Percentiles rank a stretch among this genome's conserved stretches.
Evolutionary conservation across 2,329 filamentous ascomycete species (phyloP).

Genomic region (Graphilbum fragrans): DNA sequence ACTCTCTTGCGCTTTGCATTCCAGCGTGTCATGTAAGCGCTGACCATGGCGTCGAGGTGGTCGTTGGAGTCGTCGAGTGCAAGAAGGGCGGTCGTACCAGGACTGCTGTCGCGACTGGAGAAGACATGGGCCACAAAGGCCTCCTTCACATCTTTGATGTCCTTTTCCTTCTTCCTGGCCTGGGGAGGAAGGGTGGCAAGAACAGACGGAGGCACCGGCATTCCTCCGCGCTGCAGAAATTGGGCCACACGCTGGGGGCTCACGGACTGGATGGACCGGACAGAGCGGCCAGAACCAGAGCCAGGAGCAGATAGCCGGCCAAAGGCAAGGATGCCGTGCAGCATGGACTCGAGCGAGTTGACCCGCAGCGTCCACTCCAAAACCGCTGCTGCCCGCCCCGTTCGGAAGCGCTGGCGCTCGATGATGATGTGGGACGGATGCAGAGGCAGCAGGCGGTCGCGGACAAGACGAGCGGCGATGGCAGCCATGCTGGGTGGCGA

Average conservation of each 20-base stretch:
- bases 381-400: conserved; percentile 49
- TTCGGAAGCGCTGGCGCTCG: conserved; percentile 48
- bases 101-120: background rate
- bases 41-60: conserved; percentile 1
- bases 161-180: conserved; percentile 10
- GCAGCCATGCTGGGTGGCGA: conserved; percentile 21
- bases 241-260: conserved; percentile 36
- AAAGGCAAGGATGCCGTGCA: conserved; percentile 57
- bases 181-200: background rate
- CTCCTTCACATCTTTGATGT: conserved; percentile 14
- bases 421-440: conserved; percentile 61
- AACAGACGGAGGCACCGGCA: background rate
- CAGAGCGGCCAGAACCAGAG: background rate
- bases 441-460: conserved; percentile 28
- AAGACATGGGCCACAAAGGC: conserved; percentile 7
- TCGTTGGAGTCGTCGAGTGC: background rate
- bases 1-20: conserved; percentile 3
- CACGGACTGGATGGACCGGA: conserved; percentile 30
- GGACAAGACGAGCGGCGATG: conserved; percentile 20
- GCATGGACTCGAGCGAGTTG: conserved; percentile 71
- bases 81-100: background rate
- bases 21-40: conserved; percentile 8
- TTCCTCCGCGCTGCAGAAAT: conserved; percentile 31
- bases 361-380: conserved; percentile 76
- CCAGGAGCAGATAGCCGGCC: conserved; percentile 31